Conservation (phyloP, 768 basidiomycete genomes). For the Chalciporus pseudorubinellus region DNA sequence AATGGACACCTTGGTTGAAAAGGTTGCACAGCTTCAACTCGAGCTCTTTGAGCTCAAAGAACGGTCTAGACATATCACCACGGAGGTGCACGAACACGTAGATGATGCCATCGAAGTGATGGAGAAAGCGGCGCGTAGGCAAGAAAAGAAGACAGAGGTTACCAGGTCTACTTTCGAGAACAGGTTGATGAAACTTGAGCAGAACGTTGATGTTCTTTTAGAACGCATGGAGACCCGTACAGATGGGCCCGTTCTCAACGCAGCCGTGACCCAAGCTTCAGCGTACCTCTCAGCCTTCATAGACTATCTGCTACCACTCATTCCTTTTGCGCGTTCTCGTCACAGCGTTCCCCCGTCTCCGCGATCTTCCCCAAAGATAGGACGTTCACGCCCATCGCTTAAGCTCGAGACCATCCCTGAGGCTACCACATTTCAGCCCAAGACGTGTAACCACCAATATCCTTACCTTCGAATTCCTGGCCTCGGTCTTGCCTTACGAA, state of each 20-base stretch:
- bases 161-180: slow-evolving; percentile 32
- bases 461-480: slow-evolving; percentile 26
- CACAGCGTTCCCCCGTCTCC: slow-evolving; percentile 18
- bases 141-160: slow-evolving; percentile 48
- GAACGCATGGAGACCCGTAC: slow-evolving; percentile 33
- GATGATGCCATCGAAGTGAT: slow-evolving; percentile 54
- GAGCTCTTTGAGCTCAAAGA: slow-evolving; percentile 41
- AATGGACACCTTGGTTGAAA: slow-evolving; percentile 37
- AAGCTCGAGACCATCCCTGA: slow-evolving; percentile 41
- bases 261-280: slow-evolving; percentile 13
- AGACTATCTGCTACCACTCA: slow-evolving; percentile 22
- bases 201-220: slow-evolving; percentile 32
- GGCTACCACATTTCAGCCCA: slow-evolving; percentile 30
- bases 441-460: slow-evolving; percentile 5
- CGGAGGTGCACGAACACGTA: slow-evolving; percentile 60
- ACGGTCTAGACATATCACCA: slow-evolving; percentile 42
- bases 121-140: slow-evolving; percentile 48
- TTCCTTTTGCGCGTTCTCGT: slow-evolving; percentile 25
- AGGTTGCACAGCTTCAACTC: slow-evolving; percentile 48
- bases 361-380: slow-evolving; percentile 24
- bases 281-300: slow-evolving; percentile 14
- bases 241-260: slow-evolving; percentile 13
- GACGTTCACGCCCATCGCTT: slow-evolving; percentile 22
- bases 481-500: slow-evolving; percentile 26
- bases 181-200: slow-evolving; percentile 37